Evolutionary conservation across 2,329 filamentous ascomycete genomes (phyloP).

Genomic region (Penicillium fuscoglaucum): DNA sequence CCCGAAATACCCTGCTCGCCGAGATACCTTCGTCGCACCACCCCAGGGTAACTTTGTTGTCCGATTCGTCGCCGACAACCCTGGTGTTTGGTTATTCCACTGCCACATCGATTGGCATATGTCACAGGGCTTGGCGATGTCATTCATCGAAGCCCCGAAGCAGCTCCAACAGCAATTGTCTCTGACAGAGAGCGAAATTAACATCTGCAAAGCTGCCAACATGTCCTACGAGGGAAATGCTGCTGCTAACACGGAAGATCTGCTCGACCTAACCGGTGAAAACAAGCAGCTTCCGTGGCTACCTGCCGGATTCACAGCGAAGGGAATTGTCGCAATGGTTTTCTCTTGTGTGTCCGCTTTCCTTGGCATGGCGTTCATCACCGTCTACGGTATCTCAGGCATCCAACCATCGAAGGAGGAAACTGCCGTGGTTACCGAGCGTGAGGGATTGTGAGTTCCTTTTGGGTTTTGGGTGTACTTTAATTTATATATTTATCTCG

Average conservation of each 20-base stretch:
- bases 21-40: conserved; percentile 67
- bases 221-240: conserved; percentile 67
- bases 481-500: not conserved
- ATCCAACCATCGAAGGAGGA: conserved; percentile 2
- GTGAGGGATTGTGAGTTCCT: not conserved
- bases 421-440: not conserved
- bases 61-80: conserved; percentile 47
- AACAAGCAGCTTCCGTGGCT: conserved; percentile 57
- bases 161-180: conserved; percentile 61
- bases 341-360: conserved; percentile 71
- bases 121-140: conserved; percentile 64
- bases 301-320: conserved; percentile 68
- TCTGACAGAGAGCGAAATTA: conserved; percentile 63
- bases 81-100: conserved; percentile 69
- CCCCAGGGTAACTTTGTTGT: conserved; percentile 69
- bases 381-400: conserved; percentile 56
- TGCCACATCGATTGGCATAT: conserved; percentile 82
- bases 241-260: conserved; percentile 66
- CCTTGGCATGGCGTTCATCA: conserved; percentile 66
- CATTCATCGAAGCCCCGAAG: conserved; percentile 63
- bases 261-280: conserved; percentile 64
- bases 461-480: not conserved
- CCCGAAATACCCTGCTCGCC: conserved; percentile 59
- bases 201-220: conserved; percentile 56
- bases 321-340: conserved; percentile 71